phyloP scores from a whole-genome alignment of 2,329 filamentous ascomycete genomes.

The Colletotrichum sp. region DNA sequence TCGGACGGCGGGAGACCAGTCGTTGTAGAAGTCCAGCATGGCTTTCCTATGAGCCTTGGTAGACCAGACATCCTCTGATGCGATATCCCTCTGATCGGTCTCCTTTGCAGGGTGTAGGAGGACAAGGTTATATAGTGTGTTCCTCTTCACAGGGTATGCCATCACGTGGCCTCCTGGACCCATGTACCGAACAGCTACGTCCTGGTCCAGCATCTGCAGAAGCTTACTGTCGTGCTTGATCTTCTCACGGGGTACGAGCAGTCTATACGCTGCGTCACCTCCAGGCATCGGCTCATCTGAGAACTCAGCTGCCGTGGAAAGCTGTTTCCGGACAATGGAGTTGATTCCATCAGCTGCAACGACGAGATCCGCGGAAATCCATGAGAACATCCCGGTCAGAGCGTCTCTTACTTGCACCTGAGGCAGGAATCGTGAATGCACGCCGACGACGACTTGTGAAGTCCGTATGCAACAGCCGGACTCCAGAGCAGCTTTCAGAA shows the following conservation, averaged over 20 bases:
- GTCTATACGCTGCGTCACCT: constrained; percentile 58
- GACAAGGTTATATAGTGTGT: constrained; percentile 70
- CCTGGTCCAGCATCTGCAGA: constrained; percentile 60
- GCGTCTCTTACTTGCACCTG: constrained; percentile 17
- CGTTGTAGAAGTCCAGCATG: constrained; percentile 64
- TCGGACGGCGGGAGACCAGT: constrained; percentile 67
- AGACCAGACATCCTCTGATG: constrained; percentile 62
- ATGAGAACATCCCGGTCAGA: background rate
- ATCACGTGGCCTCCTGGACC: constrained; percentile 72
- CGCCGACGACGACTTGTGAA: constrained; percentile 27
- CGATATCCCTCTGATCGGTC: constrained; percentile 59
- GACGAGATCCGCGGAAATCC: constrained; percentile 46
- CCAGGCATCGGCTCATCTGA: constrained; percentile 49
- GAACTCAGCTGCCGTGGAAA: constrained; percentile 58
- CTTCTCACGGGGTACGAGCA: constrained; percentile 57
- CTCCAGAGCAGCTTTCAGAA: constrained; percentile 22
- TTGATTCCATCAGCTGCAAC: constrained; percentile 61
- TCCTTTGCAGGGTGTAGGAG: constrained; percentile 56
- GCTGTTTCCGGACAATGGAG: constrained; percentile 48
- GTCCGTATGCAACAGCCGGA: constrained; percentile 25
- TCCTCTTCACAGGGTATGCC: constrained; percentile 67
- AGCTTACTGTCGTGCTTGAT: constrained; percentile 72
- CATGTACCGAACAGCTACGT: constrained; percentile 67
- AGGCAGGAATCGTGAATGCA: constrained; percentile 28
- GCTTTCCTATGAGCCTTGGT: constrained; percentile 64